Conservation (phyloP, 768 basidiomycete species). For the Lentinula detonsa region DNA sequence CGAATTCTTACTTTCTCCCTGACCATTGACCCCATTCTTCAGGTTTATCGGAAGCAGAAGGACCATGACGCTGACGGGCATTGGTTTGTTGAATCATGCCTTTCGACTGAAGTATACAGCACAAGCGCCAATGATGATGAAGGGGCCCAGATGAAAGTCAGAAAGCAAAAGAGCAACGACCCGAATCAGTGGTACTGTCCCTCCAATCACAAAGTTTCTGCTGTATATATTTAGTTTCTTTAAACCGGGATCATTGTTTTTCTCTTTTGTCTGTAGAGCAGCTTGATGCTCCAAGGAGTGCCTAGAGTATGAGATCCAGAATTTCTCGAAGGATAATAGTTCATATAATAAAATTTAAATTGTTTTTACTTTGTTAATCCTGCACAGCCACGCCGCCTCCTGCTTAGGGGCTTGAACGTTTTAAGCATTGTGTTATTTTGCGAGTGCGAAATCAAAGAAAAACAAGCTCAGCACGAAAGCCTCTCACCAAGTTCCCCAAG, state of each 20-base stretch:
- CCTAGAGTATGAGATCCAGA: not conserved
- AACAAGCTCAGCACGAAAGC: no score
- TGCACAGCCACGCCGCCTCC: no score
- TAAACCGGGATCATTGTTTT: not conserved
- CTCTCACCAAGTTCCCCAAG: no score
- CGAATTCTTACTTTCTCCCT: constrained; percentile 47
- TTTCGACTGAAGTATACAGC: not conserved
- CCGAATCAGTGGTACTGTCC: constrained; percentile 1
- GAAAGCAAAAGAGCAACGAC: constrained; percentile 1
- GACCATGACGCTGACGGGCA: constrained; percentile 30
- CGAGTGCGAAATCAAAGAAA: no score
- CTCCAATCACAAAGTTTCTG: not conserved
- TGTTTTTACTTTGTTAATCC: no score
- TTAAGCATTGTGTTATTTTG: no score
- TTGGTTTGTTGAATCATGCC: constrained; percentile 66
- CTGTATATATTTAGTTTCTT: not conserved
- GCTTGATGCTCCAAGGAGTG: not conserved
- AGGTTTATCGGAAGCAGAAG: constrained; percentile 30
- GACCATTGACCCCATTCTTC: constrained; percentile 71
- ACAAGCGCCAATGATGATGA: not conserved
- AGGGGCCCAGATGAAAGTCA: not conserved
- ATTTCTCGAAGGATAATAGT: not conserved
- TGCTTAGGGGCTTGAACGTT: no score
- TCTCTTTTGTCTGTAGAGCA: not conserved
- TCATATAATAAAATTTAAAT: not conserved